phyloP scores from a whole-genome alignment of 805 yeast genomes.

The Schizosaccharomyces japonicus region DNA sequence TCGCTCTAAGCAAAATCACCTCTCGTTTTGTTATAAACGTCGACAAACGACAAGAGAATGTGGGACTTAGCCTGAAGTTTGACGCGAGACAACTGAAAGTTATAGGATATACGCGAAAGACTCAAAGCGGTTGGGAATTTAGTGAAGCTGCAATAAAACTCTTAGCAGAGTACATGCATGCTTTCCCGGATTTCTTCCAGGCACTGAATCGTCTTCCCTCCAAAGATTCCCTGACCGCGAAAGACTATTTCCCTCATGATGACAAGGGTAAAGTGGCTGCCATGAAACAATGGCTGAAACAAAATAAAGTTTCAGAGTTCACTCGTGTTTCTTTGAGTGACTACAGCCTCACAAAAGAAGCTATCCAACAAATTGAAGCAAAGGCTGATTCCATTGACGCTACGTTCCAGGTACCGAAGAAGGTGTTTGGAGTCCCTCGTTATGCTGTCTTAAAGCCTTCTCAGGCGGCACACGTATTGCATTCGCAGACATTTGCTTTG shows the following conservation, averaged over 20 bases:
- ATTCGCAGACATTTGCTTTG: slow-evolving; percentile 50
- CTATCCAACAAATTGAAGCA: slow-evolving; percentile 44
- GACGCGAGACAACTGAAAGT: slow-evolving; percentile 63
- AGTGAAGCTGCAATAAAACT: slow-evolving; percentile 50
- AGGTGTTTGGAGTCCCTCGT: slow-evolving; percentile 57
- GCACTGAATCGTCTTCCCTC: slow-evolving; percentile 10
- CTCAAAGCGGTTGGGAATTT: slow-evolving; percentile 53
- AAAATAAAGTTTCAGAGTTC: slow-evolving; percentile 17
- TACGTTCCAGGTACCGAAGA: slow-evolving; percentile 17
- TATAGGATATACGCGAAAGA: slow-evolving; percentile 58
- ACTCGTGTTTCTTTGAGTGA: slow-evolving; percentile 50
- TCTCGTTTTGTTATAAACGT: slow-evolving; percentile 26
- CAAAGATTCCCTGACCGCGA: background rate
- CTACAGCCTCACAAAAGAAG: slow-evolving; percentile 45
- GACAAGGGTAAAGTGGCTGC: slow-evolving; percentile 13
- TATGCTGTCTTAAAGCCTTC: slow-evolving; percentile 59
- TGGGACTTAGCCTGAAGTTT: slow-evolving; percentile 69
- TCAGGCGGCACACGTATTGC: slow-evolving; percentile 44
- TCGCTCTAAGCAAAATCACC: slow-evolving; percentile 54
- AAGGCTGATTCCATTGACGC: slow-evolving; percentile 23
- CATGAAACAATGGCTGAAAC: slow-evolving; percentile 23
- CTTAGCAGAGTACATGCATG: slow-evolving; percentile 32
- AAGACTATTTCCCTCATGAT: slow-evolving; percentile 7
- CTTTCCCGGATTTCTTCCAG: slow-evolving; percentile 36
- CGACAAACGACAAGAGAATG: slow-evolving; percentile 34